These are phyloP conservation scores for Dimocarpus longan DNA, from an alignment of 345 rosid species.

Conservation along the genomic window DNA sequence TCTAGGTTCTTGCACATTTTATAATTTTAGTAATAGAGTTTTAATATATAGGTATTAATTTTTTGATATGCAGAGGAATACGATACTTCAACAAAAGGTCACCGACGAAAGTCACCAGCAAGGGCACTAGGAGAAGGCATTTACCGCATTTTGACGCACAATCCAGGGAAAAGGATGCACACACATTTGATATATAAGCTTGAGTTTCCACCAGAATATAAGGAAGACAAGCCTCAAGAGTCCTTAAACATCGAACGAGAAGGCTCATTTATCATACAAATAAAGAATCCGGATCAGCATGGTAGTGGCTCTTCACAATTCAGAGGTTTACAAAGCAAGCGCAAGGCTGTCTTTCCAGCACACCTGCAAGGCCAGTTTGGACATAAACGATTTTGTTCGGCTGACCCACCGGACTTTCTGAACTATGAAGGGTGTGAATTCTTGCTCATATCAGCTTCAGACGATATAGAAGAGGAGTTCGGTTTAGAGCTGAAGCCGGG, in stretches of 20 bases:
- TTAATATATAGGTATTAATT: neutral
- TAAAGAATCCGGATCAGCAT: conserved; percentile 59
- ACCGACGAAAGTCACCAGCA: conserved; percentile 45
- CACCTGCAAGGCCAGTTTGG: conserved; percentile 65
- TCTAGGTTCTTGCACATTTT: neutral
- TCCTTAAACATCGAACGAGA: conserved; percentile 63
- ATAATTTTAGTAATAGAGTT: no score
- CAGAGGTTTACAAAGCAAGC: conserved; percentile 59
- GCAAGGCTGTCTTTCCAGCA: conserved; percentile 67
- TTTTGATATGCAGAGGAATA: conserved; percentile 55
- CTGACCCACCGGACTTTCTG: conserved; percentile 71
- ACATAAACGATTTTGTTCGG: conserved; percentile 42
- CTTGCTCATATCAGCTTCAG: conserved; percentile 65
- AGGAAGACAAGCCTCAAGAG: conserved; percentile 60
- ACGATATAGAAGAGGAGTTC: conserved; percentile 62
- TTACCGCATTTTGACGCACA: conserved; percentile 70
- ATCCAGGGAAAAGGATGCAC: conserved; percentile 42
- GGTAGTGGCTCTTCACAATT: conserved; percentile 29
- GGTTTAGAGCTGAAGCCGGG: conserved; percentile 59
- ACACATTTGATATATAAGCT: conserved; percentile 80
- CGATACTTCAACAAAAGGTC: conserved; percentile 65
- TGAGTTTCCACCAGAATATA: conserved; percentile 48
- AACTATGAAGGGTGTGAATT: conserved; percentile 84
- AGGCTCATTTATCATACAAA: conserved; percentile 70
- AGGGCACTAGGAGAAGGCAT: conserved; percentile 79